These are phyloP conservation scores for Eimeria tenella DNA, from an alignment of 169 alveolate genomes.

Conservation along the genomic window DNA sequence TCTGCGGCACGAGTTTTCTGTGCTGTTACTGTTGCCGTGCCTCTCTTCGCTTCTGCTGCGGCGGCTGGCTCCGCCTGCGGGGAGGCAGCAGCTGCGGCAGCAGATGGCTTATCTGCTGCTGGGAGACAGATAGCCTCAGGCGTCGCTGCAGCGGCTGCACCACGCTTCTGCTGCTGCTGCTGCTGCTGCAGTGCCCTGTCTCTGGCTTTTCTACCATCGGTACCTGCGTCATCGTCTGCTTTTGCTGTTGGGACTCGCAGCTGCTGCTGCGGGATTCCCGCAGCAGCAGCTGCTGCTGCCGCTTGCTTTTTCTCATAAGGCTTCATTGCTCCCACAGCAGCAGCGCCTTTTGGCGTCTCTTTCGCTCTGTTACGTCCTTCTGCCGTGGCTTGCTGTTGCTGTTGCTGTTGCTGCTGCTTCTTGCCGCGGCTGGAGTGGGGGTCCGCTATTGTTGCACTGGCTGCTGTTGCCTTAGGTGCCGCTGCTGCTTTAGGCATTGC, in stretches of 20 bases:
- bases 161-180: constrained; percentile 44
- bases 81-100: constrained; percentile 38
- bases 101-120: constrained; percentile 6
- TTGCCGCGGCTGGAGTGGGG: constrained; percentile 14
- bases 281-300: constrained; percentile 25
- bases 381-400: constrained; percentile 20
- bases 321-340: neutral
- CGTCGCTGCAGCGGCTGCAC: constrained; percentile 17
- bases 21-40: neutral
- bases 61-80: neutral
- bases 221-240: constrained; percentile 19
- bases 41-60: neutral
- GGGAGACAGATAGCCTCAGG: neutral
- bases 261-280: constrained; percentile 14
- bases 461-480: neutral
- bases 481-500: neutral
- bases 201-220: neutral
- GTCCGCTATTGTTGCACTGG: neutral
- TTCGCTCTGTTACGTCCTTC: constrained; percentile 26
- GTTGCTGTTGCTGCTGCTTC: constrained; percentile 26
- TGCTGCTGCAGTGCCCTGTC: constrained; percentile 25
- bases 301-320: constrained; percentile 9
- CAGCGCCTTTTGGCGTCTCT: constrained; percentile 14
- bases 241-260: neutral
- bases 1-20: neutral